Evolutionary conservation across 2,329 filamentous ascomycete genomes (phyloP).

Genomic region (Beauveria varroae): DNA sequence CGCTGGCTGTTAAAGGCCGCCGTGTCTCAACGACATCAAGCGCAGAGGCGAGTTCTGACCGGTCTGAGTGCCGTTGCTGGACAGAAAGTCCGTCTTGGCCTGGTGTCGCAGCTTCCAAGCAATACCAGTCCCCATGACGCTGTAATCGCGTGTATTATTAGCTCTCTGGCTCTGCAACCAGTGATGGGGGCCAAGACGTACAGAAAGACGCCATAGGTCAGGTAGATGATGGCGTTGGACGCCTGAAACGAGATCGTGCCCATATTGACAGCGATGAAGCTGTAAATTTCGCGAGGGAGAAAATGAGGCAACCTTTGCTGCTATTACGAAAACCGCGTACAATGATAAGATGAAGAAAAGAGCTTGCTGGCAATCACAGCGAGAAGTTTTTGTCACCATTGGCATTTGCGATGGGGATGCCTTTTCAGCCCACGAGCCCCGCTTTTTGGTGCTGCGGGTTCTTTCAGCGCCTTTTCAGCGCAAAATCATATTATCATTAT

Average conservation of each 20-base stretch:
- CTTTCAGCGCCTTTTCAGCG: no score
- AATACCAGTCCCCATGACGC: constrained; percentile 53
- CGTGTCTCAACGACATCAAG: background rate
- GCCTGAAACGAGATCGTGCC: constrained; percentile 66
- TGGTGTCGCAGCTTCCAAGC: constrained; percentile 55
- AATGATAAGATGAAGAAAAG: no score
- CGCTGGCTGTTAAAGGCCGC: constrained; percentile 7
- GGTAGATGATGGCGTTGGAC: constrained; percentile 77
- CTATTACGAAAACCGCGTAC: background rate
- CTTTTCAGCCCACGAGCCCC: no score
- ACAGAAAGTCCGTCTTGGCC: constrained; percentile 62
- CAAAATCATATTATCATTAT: no score
- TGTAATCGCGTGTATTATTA: constrained; percentile 24
- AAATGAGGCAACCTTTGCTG: no score
- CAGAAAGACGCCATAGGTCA: constrained; percentile 73
- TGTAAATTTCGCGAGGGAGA: background rate
- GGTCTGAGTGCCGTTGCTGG: constrained; percentile 75
- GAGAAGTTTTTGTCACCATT: no score
- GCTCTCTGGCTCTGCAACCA: background rate
- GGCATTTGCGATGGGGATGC: no score
- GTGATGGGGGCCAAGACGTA: constrained; percentile 33
- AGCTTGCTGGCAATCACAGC: no score
- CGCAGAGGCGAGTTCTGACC: constrained; percentile 46
- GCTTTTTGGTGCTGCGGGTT: no score
- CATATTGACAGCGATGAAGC: constrained; percentile 41